phyloP scores from a whole-genome alignment of 2,329 filamentous ascomycete species.

The Bipolaris cookei region DNA sequence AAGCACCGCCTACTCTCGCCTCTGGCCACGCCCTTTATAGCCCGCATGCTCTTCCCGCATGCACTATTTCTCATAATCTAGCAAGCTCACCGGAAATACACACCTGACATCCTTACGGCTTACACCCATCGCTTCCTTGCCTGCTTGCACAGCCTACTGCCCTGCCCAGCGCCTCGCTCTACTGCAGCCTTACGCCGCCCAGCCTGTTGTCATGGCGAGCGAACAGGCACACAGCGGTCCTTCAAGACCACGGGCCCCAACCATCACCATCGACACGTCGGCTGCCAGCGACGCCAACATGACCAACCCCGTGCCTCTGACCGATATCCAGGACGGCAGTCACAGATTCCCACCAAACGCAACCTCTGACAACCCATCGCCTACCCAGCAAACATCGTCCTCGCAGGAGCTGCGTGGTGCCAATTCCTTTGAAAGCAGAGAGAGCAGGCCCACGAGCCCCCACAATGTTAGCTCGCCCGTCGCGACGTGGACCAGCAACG shows the following conservation, averaged over 20 bases:
- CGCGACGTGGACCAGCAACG: slow-evolving; percentile 59
- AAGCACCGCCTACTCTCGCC: slow-evolving; percentile 10
- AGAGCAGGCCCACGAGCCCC: slow-evolving; percentile 69
- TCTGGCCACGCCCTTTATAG: slow-evolving; percentile 15
- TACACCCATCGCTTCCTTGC: slow-evolving; percentile 29
- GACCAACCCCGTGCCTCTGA: slow-evolving; percentile 44
- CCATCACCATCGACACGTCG: slow-evolving; percentile 61
- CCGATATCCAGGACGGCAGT: slow-evolving; percentile 40
- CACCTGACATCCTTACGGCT: slow-evolving; percentile 36
- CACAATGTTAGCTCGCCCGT: slow-evolving; percentile 72
- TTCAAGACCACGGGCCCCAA: slow-evolving; percentile 54
- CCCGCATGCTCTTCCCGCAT: slow-evolving; percentile 28
- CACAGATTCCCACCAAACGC: slow-evolving; percentile 30
- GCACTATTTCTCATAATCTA: slow-evolving; percentile 26
- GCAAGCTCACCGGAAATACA: slow-evolving; percentile 37
- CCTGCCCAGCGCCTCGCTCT: slow-evolving; percentile 7
- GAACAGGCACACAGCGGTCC: slow-evolving; percentile 40
- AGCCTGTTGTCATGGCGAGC: slow-evolving; percentile 38
- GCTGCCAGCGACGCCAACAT: slow-evolving; percentile 48
- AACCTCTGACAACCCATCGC: slow-evolving; percentile 34
- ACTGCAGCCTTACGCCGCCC: slow-evolving; percentile 15
- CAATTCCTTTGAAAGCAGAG: slow-evolving; percentile 69
- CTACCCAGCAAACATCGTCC: slow-evolving; percentile 31
- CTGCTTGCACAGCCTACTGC: slow-evolving; percentile 9
- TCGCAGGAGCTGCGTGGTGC: slow-evolving; percentile 60